Conservation (phyloP, 352 stramenopile species). For the Globisporangium irregulare region DNA sequence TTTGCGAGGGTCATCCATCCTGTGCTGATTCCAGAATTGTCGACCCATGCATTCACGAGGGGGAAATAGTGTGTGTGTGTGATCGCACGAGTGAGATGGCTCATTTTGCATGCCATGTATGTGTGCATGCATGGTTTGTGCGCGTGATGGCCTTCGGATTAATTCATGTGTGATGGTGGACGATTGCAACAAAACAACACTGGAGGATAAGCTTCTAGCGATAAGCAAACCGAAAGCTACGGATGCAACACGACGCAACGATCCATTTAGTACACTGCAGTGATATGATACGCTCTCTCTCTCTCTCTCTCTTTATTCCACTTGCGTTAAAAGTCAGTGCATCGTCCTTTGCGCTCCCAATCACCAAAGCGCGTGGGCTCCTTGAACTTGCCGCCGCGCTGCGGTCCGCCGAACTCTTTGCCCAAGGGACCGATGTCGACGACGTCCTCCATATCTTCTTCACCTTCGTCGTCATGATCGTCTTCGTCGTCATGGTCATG, state of each 20-base stretch:
- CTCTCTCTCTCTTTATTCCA: neutral
- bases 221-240: neutral
- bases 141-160: neutral
- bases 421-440: slow-evolving; percentile 88
- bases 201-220: neutral
- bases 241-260: neutral
- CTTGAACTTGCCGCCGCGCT: slow-evolving; percentile 89
- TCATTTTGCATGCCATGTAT: neutral
- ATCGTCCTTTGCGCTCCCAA: slow-evolving; percentile 97
- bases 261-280: neutral
- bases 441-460: slow-evolving; percentile 94
- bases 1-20: neutral
- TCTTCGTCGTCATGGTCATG: slow-evolving; percentile 29
- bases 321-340: slow-evolving; percentile 91
- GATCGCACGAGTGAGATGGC: neutral
- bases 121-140: neutral
- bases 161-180: neutral
- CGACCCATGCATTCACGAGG: neutral
- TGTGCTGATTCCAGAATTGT: neutral
- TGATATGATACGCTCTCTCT: neutral
- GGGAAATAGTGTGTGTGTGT: neutral
- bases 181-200: neutral
- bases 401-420: slow-evolving; percentile 93
- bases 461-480: slow-evolving; percentile 54
- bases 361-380: slow-evolving; percentile 97